Evolutionary conservation across 192 early-diverging fungal species (phyloP).

Genomic region (Entomortierella lignicola): DNA sequence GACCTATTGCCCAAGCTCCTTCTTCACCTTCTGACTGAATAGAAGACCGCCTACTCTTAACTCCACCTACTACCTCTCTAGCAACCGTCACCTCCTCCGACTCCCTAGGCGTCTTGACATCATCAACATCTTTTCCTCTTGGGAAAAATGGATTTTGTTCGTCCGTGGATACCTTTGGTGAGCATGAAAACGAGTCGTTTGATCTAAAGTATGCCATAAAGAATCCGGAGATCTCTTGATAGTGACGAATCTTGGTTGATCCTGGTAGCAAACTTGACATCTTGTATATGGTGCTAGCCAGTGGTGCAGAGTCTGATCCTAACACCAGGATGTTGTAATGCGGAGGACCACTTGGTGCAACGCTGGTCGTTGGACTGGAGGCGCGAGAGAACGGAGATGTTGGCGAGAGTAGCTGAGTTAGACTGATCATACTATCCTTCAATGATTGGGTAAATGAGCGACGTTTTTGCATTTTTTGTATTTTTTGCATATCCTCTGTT

Average conservation of each 20-base stretch:
- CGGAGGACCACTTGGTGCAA: constrained; percentile 9
- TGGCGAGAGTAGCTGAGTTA: constrained; percentile 31
- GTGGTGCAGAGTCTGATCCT: constrained; percentile 42
- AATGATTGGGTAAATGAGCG: constrained; percentile 38
- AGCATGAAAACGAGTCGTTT: constrained; percentile 34
- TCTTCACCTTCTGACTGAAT: not conserved
- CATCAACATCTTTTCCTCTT: not conserved
- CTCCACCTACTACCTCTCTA: not conserved
- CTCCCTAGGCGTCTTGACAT: constrained; percentile 4
- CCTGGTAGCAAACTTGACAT: constrained; percentile 42
- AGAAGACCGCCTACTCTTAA: not conserved
- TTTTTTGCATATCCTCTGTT: not conserved
- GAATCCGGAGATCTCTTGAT: constrained; percentile 51
- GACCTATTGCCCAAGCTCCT: not conserved
- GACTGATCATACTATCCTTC: constrained; percentile 25
- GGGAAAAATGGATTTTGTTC: not conserved
- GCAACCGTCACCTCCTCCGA: not conserved
- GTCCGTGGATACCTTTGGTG: constrained; percentile 41
- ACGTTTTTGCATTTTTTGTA: constrained; percentile 30
- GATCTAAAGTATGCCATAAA: constrained; percentile 49
- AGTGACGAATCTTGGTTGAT: constrained; percentile 46
- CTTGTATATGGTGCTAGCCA: constrained; percentile 50
- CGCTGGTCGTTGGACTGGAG: not conserved
- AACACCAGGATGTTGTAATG: constrained; percentile 49
- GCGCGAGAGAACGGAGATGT: not conserved